These are phyloP conservation scores for Phytophthora europaea DNA, from an alignment of 352 stramenopile genomes.

Conservation along the genomic window DNA sequence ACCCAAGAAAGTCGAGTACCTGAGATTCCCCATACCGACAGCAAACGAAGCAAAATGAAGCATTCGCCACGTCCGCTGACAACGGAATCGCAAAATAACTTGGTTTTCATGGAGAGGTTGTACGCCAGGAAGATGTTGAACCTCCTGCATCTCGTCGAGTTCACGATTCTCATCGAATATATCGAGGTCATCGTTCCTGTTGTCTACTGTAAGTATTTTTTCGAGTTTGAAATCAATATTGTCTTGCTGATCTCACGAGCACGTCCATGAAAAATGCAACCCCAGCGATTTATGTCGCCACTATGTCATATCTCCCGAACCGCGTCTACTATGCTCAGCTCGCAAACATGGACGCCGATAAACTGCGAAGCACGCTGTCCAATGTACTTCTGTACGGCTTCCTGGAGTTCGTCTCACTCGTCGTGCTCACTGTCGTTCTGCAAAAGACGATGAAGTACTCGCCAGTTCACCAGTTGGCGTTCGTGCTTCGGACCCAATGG, in stretches of 20 bases:
- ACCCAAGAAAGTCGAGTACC: conserved; percentile 2
- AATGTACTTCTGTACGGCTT: conserved; percentile 36
- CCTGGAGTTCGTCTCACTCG: conserved; percentile 25
- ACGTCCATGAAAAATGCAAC: background rate
- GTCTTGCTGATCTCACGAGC: background rate
- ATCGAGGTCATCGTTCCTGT: conserved; percentile 40
- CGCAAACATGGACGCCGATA: conserved; percentile 18
- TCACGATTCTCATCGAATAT: conserved; percentile 44
- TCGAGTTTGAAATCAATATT: background rate
- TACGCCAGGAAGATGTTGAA: conserved; percentile 21
- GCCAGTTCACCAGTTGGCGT: conserved; percentile 30
- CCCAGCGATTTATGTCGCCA: conserved; percentile 30
- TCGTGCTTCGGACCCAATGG: conserved; percentile 44
- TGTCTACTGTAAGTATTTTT: conserved; percentile 33
- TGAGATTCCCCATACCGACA: background rate
- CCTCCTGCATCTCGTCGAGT: conserved; percentile 47
- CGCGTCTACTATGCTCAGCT: conserved; percentile 36
- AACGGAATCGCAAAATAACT: conserved; percentile 4
- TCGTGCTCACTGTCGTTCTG: conserved; percentile 15
- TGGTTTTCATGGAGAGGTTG: conserved; percentile 13
- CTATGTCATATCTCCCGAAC: conserved; percentile 39
- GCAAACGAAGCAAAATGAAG: conserved; percentile 1
- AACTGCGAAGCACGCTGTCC: conserved; percentile 20
- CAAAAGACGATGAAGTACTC: conserved; percentile 19
- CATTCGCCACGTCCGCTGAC: background rate